Evolutionary conservation across 2,329 filamentous ascomycete genomes (phyloP).

Genomic region (Pseudogymnoascus sp.): DNA sequence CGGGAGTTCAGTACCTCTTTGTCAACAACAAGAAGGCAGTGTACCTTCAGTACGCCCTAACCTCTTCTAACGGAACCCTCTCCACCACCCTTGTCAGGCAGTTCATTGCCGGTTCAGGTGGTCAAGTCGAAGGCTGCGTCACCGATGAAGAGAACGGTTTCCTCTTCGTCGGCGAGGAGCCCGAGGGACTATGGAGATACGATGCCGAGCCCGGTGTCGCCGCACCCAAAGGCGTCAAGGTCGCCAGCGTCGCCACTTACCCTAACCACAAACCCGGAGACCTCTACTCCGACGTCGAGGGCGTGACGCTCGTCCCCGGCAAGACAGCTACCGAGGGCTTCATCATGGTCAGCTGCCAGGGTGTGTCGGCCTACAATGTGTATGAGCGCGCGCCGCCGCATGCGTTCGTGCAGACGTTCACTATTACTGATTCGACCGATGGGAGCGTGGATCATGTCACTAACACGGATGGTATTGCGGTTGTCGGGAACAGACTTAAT

Average conservation of each 20-base stretch:
- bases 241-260: constrained; percentile 35
- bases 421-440: constrained; percentile 36
- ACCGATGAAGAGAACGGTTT: constrained; percentile 44
- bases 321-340: constrained; percentile 38
- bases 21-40: constrained; percentile 47
- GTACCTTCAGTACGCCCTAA: constrained; percentile 48
- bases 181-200: constrained; percentile 45
- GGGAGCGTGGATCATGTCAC: constrained; percentile 42
- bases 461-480: constrained; percentile 46
- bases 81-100: constrained; percentile 42
- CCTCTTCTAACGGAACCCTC: constrained; percentile 35
- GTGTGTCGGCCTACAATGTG: constrained; percentile 45
- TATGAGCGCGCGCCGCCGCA: constrained; percentile 44
- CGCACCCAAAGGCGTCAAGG: constrained; percentile 27
- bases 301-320: constrained; percentile 44
- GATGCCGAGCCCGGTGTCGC: constrained; percentile 41
- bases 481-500: constrained; percentile 21
- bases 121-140: constrained; percentile 49
- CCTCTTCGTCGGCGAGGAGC: constrained; percentile 46
- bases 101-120: constrained; percentile 43
- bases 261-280: constrained; percentile 30
- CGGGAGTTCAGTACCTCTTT: constrained; percentile 45
- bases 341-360: constrained; percentile 46
- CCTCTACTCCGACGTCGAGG: constrained; percentile 47
- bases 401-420: constrained; percentile 43